Percentiles rank a stretch among this genome's conserved stretches.
These are phyloP conservation scores for Ogataea kodamae DNA, from an alignment of 805 yeast genomes.

Conservation along the genomic window DNA sequence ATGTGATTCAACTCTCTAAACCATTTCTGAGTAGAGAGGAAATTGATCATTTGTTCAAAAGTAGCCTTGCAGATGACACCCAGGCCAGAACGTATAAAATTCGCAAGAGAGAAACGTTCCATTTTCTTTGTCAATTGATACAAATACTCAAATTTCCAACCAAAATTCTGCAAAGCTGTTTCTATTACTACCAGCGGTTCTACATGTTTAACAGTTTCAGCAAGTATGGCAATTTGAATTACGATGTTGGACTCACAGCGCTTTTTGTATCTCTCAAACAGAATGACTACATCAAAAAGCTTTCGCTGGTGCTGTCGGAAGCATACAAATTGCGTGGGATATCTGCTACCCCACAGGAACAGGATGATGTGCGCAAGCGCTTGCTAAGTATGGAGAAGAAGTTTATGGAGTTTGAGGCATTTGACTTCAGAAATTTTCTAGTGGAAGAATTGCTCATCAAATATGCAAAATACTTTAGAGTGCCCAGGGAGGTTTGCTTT, in stretches of 20 bases:
- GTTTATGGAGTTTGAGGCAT: constrained; percentile 70
- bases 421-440: constrained; percentile 71
- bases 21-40: constrained; percentile 32
- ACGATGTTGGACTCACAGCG: constrained; percentile 65
- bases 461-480: constrained; percentile 46
- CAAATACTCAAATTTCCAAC: constrained; percentile 62
- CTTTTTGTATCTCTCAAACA: constrained; percentile 70
- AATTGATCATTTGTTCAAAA: constrained; percentile 22
- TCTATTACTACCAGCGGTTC: constrained; percentile 70
- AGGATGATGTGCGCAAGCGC: constrained; percentile 55
- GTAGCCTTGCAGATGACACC: constrained; percentile 18
- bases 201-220: constrained; percentile 63
- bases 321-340: constrained; percentile 38
- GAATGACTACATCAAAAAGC: constrained; percentile 79
- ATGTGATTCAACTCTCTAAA: constrained; percentile 32
- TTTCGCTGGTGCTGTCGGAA: constrained; percentile 56
- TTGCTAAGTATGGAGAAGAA: constrained; percentile 64
- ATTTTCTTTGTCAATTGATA: constrained; percentile 51
- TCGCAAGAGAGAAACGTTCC: constrained; percentile 41
- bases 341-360: constrained; percentile 24
- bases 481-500: constrained; percentile 46
- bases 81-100: constrained; percentile 22
- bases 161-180: constrained; percentile 63
- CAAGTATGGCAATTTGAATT: constrained; percentile 40
- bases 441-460: constrained; percentile 67